Evolutionary conservation across 2,329 filamentous ascomycete species (phyloP).

Genomic region (Colletotrichum somersetense): DNA sequence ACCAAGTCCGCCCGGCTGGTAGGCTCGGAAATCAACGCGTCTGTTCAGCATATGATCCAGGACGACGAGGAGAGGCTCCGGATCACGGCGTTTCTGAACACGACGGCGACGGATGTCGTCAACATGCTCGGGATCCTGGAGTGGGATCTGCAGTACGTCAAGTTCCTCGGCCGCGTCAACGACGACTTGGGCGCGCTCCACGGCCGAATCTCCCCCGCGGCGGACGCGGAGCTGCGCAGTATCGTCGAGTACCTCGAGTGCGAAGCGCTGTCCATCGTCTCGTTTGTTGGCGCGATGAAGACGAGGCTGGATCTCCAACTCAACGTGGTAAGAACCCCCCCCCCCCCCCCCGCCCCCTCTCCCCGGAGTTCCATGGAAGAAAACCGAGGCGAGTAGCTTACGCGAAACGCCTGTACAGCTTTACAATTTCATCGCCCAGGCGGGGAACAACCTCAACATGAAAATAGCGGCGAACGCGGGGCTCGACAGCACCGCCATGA

Average conservation of each 20-base stretch:
- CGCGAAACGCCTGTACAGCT: neutral
- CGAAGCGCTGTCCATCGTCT: neutral
- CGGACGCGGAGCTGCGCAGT: neutral
- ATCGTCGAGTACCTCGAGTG: neutral
- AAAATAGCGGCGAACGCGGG: neutral
- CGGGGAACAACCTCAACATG: neutral
- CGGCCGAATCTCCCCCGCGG: neutral
- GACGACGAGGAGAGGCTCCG: neutral
- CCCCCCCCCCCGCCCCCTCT: too few relatives aligned
- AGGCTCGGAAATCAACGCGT: too few relatives aligned
- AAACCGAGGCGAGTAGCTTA: neutral
- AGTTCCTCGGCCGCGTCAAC: neutral
- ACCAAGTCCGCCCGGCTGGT: neutral
- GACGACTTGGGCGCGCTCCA: neutral
- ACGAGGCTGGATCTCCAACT: neutral
- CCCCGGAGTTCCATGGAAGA: neutral
- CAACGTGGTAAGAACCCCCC: conserved; percentile 1
- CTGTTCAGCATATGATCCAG: neutral
- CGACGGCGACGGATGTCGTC: neutral
- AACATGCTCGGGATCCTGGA: neutral
- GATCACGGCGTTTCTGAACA: neutral
- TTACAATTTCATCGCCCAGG: conserved; percentile 4
- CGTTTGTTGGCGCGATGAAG: neutral
- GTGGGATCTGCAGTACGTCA: neutral
- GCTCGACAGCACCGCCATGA: conserved; percentile 9